Percentiles rank a stretch among this genome's conserved stretches.
Conservation (phyloP, 1,139 yeast genomes). For the Pichia sp. region DNA sequence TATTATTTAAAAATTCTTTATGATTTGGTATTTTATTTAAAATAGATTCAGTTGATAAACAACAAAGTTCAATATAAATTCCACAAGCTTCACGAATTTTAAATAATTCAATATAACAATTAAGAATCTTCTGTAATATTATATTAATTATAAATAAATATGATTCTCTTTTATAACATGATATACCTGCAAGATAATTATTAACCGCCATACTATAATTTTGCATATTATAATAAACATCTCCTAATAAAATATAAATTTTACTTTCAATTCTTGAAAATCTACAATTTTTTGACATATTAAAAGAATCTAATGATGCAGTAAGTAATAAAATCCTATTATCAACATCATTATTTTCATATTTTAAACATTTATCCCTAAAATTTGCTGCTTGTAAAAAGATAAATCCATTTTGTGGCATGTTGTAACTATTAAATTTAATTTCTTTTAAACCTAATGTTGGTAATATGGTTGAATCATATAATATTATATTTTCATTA, state of each 20-base stretch:
- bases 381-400: constrained; percentile 37
- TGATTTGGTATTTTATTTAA: not conserved
- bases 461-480: constrained; percentile 30
- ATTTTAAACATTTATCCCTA: constrained; percentile 17
- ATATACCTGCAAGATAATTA: constrained; percentile 33
- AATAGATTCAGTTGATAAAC: not conserved
- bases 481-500: constrained; percentile 39
- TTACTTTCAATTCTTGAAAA: constrained; percentile 35
- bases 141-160: constrained; percentile 29
- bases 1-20: not conserved
- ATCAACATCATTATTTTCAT: constrained; percentile 23
- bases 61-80: constrained; percentile 6
- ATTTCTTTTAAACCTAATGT: constrained; percentile 7
- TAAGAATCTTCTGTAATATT: constrained; percentile 30
- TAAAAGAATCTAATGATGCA: constrained; percentile 32
- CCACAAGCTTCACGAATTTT: constrained; percentile 28
- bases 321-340: constrained; percentile 32
- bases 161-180: constrained; percentile 29
- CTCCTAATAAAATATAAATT: constrained; percentile 45
- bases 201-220: constrained; percentile 39
- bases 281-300: constrained; percentile 29
- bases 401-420: constrained; percentile 44
- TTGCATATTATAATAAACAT: constrained; percentile 32
- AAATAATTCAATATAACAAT: constrained; percentile 29
- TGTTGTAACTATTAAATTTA: constrained; percentile 12